Percentiles rank a stretch among this genome's conserved stretches.
Conservation (phyloP, 345 rosid species). For the Rubroshorea leprosula region DNA sequence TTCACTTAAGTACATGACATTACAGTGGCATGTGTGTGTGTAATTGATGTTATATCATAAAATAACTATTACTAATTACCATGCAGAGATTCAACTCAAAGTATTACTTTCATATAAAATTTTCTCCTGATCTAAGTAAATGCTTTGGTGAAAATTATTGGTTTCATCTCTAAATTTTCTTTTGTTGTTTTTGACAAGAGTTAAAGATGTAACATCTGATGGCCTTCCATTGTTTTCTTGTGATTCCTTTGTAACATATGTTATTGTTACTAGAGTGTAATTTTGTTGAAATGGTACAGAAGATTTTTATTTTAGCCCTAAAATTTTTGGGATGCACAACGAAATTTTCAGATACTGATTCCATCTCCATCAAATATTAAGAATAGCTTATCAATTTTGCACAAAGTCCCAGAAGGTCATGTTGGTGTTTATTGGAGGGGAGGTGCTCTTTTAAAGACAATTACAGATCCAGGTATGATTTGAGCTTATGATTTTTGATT, state of each 20-base stretch:
- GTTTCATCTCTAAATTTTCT: background rate
- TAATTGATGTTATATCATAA: too few species aligned
- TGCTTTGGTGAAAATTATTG: background rate
- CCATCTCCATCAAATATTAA: conserved; percentile 30
- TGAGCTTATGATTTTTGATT: conserved; percentile 1
- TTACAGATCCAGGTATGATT: conserved; percentile 61
- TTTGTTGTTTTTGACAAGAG: background rate
- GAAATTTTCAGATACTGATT: conserved; percentile 39
- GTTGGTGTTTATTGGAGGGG: conserved; percentile 97
- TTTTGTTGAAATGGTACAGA: background rate
- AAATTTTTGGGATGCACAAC: conserved; percentile 1
- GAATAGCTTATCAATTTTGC: conserved; percentile 47
- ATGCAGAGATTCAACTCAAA: too few species aligned
- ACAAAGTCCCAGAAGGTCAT: conserved; percentile 94
- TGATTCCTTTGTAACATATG: background rate
- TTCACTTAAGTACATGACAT: too few species aligned
- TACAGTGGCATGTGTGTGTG: too few species aligned
- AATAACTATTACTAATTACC: too few species aligned
- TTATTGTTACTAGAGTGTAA: background rate
- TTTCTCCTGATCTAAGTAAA: background rate
- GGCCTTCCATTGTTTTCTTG: background rate
- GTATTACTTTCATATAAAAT: too few species aligned
- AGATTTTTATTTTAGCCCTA: background rate
- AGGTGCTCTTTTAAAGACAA: conserved; percentile 65
- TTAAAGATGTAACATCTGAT: background rate